phyloP scores from a whole-genome alignment of 768 basidiomycete genomes.

The Cystobasidiopsis lactophilus region DNA sequence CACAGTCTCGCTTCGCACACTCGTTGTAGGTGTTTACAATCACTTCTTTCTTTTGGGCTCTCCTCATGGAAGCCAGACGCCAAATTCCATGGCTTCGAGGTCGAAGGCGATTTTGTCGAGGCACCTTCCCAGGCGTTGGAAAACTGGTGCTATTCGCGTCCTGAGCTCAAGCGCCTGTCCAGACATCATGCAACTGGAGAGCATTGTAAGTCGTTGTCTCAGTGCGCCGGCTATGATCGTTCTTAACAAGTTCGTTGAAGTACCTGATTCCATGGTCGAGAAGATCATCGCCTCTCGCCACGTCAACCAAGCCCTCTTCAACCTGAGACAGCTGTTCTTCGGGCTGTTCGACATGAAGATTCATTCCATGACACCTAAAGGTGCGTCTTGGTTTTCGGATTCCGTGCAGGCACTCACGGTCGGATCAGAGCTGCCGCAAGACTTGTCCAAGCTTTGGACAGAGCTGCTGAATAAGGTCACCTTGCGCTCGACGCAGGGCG shows the following conservation, averaged over 20 bases:
- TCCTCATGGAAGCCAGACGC: slow-evolving; percentile 46
- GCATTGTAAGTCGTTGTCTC: too few species aligned
- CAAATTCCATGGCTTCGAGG: slow-evolving; percentile 44
- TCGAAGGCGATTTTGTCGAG: slow-evolving; percentile 12
- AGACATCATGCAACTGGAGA: slow-evolving; percentile 56
- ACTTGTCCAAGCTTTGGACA: slow-evolving; percentile 65
- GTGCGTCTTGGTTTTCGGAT: neutral
- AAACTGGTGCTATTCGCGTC: slow-evolving; percentile 40
- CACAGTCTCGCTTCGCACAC: slow-evolving; percentile 2
- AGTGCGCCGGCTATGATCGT: too few species aligned
- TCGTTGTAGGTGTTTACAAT: slow-evolving; percentile 28
- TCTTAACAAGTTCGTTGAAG: too few species aligned
- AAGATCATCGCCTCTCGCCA: slow-evolving; percentile 55
- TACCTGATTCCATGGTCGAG: slow-evolving; percentile 48
- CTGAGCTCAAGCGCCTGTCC: slow-evolving; percentile 53
- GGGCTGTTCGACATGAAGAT: slow-evolving; percentile 56
- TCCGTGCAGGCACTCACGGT: slow-evolving; percentile 8
- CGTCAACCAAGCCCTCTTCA: slow-evolving; percentile 38
- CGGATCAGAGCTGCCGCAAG: slow-evolving; percentile 32
- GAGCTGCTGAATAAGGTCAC: slow-evolving; percentile 35
- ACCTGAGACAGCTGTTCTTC: slow-evolving; percentile 65
- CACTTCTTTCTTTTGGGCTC: slow-evolving; percentile 35
- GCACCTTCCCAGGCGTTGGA: slow-evolving; percentile 84
- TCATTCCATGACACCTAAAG: slow-evolving; percentile 32
- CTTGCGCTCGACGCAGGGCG: slow-evolving; percentile 28